Conservation (phyloP, 1,284 basidiomycete genomes). For the Athelia sp. region DNA sequence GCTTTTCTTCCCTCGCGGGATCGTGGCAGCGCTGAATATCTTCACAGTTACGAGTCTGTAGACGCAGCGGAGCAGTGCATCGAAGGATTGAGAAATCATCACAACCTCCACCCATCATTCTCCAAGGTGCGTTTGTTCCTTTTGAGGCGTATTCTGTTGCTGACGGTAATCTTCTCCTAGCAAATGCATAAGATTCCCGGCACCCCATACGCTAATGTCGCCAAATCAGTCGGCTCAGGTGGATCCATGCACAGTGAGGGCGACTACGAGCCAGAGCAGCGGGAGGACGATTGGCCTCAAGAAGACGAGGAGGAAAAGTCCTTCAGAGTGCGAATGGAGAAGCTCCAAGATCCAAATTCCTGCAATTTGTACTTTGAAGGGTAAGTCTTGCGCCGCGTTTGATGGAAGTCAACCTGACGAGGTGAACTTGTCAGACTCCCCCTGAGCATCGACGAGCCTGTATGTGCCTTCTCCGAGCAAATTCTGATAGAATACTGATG, state of each 20-base stretch:
- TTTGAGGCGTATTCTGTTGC: constrained; percentile 1
- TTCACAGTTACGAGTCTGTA: constrained; percentile 51
- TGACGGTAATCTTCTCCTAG: constrained; percentile 26
- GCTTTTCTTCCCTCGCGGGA: constrained; percentile 19
- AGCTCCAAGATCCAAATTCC: constrained; percentile 51
- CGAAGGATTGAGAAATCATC: constrained; percentile 53
- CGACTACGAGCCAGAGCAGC: constrained; percentile 18
- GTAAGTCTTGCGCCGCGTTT: constrained; percentile 22
- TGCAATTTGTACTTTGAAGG: constrained; percentile 77
- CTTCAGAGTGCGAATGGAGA: constrained; percentile 72
- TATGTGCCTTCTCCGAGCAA: constrained; percentile 16
- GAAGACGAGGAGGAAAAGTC: constrained; percentile 32
- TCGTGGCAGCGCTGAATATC: constrained; percentile 4
- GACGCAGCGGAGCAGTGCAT: constrained; percentile 69
- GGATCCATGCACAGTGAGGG: constrained; percentile 14
- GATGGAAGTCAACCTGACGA: background rate
- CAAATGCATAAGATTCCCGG: constrained; percentile 78
- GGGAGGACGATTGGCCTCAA: constrained; percentile 6
- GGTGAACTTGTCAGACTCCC: constrained; percentile 41
- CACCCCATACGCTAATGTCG: constrained; percentile 40
- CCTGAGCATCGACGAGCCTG: constrained; percentile 45
- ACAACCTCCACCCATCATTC: constrained; percentile 75
- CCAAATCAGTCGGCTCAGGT: background rate
- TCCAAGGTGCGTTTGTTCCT: constrained; percentile 35
- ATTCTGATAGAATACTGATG: background rate